These are phyloP conservation scores for Xylariaceae sp. DNA, from an alignment of 2,329 filamentous ascomycete species.

Conservation along the genomic window DNA sequence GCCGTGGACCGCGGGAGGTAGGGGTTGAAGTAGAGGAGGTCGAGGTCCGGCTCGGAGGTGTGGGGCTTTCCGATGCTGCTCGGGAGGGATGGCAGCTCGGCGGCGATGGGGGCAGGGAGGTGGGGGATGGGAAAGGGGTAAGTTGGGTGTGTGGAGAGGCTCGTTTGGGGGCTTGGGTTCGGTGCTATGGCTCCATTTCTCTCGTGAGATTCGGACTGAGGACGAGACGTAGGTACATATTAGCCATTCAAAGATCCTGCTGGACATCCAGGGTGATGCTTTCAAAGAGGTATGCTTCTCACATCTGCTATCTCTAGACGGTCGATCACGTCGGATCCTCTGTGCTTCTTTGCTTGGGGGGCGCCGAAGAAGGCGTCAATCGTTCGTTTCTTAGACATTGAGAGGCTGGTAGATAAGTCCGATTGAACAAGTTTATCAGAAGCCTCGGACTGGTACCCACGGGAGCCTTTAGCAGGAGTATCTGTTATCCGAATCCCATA, in stretches of 20 bases:
- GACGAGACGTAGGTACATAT: too few relatives aligned
- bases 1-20: constrained; percentile 58
- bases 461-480: too few relatives aligned
- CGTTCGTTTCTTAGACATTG: constrained; percentile 52
- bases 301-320: too few relatives aligned
- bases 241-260: too few relatives aligned
- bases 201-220: too few relatives aligned
- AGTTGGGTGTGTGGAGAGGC: constrained; percentile 35
- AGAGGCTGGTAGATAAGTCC: too few relatives aligned
- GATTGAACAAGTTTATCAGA: too few relatives aligned
- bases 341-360: constrained; percentile 36
- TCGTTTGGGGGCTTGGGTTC: constrained; percentile 3
- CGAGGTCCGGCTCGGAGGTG: constrained; percentile 64
- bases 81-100: constrained; percentile 41
- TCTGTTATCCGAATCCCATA: too few relatives aligned
- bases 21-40: constrained; percentile 67
- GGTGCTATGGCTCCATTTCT: background rate
- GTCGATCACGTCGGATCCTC: too few relatives aligned
- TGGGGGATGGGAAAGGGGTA: constrained; percentile 49
- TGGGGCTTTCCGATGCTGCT: constrained; percentile 51
- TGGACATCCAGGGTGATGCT: background rate
- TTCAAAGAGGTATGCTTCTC: too few relatives aligned
- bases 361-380: constrained; percentile 64
- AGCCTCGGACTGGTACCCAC: too few relatives aligned
- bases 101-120: constrained; percentile 35